These are phyloP conservation scores for Houttuynia cordata DNA, from an alignment of 164 flowering plant species.

Conservation along the genomic window DNA sequence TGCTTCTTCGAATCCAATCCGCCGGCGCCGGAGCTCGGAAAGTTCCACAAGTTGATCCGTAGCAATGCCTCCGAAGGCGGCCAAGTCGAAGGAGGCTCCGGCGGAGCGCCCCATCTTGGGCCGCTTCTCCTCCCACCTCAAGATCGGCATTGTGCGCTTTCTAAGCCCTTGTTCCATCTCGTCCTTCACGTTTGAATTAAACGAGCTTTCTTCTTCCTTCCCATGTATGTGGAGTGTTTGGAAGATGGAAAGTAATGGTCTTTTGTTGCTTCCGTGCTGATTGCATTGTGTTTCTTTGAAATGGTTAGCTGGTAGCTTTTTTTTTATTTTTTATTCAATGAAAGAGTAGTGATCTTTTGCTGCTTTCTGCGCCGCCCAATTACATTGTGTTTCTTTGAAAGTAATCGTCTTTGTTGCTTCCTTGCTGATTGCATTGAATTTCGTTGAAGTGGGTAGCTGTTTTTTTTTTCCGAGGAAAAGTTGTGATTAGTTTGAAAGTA, in stretches of 20 bases:
- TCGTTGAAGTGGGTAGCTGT: too few species aligned
- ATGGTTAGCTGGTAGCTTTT: background rate
- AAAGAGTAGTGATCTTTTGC: too few species aligned
- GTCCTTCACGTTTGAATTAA: background rate
- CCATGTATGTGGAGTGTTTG: too few species aligned
- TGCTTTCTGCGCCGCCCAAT: too few species aligned
- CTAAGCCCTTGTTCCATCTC: background rate
- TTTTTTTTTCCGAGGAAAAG: too few species aligned
- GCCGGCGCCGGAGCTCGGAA: background rate
- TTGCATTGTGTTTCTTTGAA: background rate
- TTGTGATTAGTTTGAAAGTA: background rate
- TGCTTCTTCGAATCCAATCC: background rate
- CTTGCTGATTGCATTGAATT: too few species aligned
- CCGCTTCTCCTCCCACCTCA: slow-evolving; percentile 93
- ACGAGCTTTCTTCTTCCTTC: background rate
- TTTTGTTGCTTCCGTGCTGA: background rate
- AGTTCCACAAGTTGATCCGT: background rate
- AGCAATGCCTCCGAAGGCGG: slow-evolving; percentile 75
- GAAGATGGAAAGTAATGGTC: background rate
- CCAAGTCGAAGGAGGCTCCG: slow-evolving; percentile 82
- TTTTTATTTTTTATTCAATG: too few species aligned
- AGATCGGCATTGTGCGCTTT: slow-evolving; percentile 71
- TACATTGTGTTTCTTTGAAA: too few species aligned
- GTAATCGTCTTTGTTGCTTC: too few species aligned
- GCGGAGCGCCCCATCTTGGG: slow-evolving; percentile 86